Conservation (phyloP, 257 asterid species). For the Solanum commersonii region DNA sequence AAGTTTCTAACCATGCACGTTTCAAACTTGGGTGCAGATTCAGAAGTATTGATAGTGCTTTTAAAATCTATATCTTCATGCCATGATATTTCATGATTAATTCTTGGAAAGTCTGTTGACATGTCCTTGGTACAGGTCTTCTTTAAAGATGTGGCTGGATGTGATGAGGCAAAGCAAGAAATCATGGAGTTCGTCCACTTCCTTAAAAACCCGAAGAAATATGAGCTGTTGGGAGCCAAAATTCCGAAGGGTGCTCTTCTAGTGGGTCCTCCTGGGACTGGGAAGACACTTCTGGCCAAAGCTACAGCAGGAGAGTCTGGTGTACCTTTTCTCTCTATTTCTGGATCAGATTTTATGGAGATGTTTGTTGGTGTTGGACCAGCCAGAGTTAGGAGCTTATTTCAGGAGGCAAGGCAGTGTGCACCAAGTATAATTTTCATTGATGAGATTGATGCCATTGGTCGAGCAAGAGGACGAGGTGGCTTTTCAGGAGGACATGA, state of each 20-base stretch:
- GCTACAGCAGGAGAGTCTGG: constrained; percentile 95
- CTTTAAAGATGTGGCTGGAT: constrained; percentile 85
- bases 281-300: constrained; percentile 88
- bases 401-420: constrained; percentile 81
- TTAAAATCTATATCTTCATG: neutral
- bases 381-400: constrained; percentile 72
- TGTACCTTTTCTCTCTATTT: constrained; percentile 79
- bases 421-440: constrained; percentile 90
- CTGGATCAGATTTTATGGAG: constrained; percentile 86
- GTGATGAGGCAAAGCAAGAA: constrained; percentile 95
- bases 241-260: constrained; percentile 90
- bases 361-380: constrained; percentile 94
- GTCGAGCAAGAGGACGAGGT: constrained; percentile 76
- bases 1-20: neutral
- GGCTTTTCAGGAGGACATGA: constrained; percentile 44
- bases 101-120: neutral
- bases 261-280: constrained; percentile 95
- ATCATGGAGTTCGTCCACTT: constrained; percentile 96
- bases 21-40: neutral
- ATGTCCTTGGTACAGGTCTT: constrained; percentile 31
- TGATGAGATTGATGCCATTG: constrained; percentile 90
- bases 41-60: neutral
- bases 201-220: constrained; percentile 80
- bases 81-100: neutral
- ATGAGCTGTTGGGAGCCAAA: constrained; percentile 76